Percentiles rank a stretch among this genome's conserved stretches.
Evolutionary conservation across 1,284 basidiomycete genomes (phyloP).

Genomic region (Fomitopsis betulina): DNA sequence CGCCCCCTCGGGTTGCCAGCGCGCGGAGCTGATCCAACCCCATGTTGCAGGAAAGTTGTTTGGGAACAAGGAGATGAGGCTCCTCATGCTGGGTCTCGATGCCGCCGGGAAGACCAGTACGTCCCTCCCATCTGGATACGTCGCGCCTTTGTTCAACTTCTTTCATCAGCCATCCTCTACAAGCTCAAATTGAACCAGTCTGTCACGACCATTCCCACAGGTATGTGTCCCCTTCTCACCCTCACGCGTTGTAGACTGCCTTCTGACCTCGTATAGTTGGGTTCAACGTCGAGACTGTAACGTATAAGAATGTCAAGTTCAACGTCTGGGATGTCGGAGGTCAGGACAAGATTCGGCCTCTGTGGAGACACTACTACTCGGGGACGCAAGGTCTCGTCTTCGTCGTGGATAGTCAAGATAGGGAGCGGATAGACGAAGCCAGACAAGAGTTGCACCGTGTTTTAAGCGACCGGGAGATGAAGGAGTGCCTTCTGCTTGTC

Average conservation of each 20-base stretch:
- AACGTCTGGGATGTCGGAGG: conserved; percentile 99
- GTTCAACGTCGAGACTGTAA: conserved; percentile 99
- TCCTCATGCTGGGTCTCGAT: conserved; percentile 89
- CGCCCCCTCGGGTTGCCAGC: neutral
- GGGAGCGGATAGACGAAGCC: conserved; percentile 95
- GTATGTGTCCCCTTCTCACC: conserved; percentile 40
- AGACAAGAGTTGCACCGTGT: conserved; percentile 96
- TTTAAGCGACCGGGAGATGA: conserved; percentile 97
- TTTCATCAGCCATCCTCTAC: conserved; percentile 89
- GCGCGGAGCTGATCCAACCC: conserved; percentile 7
- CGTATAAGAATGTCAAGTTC: conserved; percentile 99
- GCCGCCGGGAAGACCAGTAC: conserved; percentile 96
- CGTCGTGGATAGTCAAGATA: conserved; percentile 87
- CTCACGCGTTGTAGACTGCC: neutral
- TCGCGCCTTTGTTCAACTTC: neutral
- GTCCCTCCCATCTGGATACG: conserved; percentile 12
- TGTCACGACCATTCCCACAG: conserved; percentile 98
- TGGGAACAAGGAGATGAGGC: conserved; percentile 99
- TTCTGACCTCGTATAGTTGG: conserved; percentile 56
- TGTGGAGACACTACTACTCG: conserved; percentile 98
- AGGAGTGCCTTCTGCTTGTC: conserved; percentile 92
- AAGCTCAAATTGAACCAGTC: conserved; percentile 99
- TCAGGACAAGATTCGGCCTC: conserved; percentile 96
- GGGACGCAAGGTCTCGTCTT: conserved; percentile 99
- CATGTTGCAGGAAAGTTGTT: conserved; percentile 76